Base-by-base conservation (phyloP, 257 asterid genomes). In the Prunella vulgaris region DNA sequence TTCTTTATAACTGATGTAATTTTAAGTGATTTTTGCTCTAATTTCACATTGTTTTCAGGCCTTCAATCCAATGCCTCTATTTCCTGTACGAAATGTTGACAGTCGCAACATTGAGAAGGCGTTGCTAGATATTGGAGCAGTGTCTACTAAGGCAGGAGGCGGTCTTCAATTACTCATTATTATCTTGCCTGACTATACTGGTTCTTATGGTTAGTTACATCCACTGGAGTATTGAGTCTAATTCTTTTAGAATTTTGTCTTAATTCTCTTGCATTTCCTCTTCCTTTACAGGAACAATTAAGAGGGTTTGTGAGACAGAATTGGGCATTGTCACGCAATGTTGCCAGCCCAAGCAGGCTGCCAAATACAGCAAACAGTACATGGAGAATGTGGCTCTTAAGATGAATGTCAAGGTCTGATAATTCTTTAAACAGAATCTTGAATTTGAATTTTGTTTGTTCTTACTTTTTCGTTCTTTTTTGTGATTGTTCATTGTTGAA, bases 291-390 rank as follows among this genome's bases (percentile, higher is more conserved):
- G 98, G 95, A 18, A 77, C 54, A 53, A 90, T 90, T 49, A 93
- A 93, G 69, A 74, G 91, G 13, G 73, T 87, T 0, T 93, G 97
- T 24, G 97, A 93, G 69, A 93, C 97, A 0, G 92, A 83, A 48
- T 51, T 93, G 80, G 97, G 95, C 7, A 88, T 93, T 78, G 96
- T 93, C 40, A 83, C 97, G 0, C 98, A 93, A 22, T 93, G 98
- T 66, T 88, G 97, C 44, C 87, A 77, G 63, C 94, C 98, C 0
- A 74, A 1, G 65, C 80, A 84, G 46, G 84, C 70, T 0, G 0
- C 2, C 0, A 77, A 61, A 33, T 8, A 4, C 7, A 76, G 12
- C 52, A 82, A 52, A 10, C 97, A 88, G 56, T 88, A 85, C 70
- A 51, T 87, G 76, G 98, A 93, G 35, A 93, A 90, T 40, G 85